Percentiles rank a stretch among this genome's conserved stretches.
These are phyloP conservation scores for Zygnema cylindricum DNA, from an alignment of 139 green algal species.

Conservation along the genomic window DNA sequence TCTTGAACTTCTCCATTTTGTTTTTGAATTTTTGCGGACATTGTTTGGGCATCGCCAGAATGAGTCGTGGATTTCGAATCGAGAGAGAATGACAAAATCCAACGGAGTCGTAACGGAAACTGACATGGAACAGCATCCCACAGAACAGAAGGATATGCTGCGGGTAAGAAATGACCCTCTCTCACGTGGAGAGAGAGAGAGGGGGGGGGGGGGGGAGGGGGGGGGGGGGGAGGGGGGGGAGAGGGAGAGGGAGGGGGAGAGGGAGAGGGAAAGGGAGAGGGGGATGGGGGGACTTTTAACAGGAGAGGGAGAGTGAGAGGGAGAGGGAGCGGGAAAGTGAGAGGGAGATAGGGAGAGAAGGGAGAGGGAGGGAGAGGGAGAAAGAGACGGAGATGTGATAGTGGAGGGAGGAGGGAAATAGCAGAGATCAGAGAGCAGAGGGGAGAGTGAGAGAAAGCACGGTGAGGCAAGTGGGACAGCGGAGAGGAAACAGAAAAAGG, in stretches of 20 bases:
- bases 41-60: not conserved
- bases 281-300: not conserved
- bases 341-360: not conserved
- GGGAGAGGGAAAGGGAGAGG: not conserved
- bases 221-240: not conserved
- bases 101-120: not conserved
- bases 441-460: not conserved
- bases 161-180: no score
- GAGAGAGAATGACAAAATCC: not conserved
- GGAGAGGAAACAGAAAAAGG: no score
- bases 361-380: not conserved
- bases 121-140: not conserved
- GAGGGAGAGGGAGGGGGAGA: not conserved
- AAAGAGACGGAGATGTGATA: not conserved
- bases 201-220: no score
- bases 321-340: not conserved
- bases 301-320: not conserved
- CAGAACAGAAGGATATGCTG: not conserved
- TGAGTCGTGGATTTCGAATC: not conserved
- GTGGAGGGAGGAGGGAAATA: not conserved
- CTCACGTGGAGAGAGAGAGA: not conserved
- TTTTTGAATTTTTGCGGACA: not conserved
- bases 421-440: not conserved
- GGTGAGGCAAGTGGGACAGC: not conserved
- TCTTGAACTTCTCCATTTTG: not conserved